Evolutionary conservation across 495 filamentous ascomycete genomes (phyloP).

Genomic region (Aeminium ludgeri): DNA sequence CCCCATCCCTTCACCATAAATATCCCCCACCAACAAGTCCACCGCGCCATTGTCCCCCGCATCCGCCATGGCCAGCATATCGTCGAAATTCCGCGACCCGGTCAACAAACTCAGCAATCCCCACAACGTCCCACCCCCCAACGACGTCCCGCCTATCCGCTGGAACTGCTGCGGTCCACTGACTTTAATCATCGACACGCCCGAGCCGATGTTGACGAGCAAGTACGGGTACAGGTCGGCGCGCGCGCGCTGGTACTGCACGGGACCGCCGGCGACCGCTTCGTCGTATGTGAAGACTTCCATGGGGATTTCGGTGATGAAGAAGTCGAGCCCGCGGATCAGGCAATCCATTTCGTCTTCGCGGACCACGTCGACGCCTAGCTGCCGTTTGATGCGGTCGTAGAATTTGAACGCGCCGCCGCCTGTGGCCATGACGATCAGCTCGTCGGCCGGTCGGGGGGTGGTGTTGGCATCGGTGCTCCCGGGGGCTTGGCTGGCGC

Average conservation of each 20-base stretch:
- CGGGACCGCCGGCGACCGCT: slow-evolving; percentile 69
- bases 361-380: slow-evolving; percentile 71
- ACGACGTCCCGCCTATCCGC: slow-evolving; percentile 83
- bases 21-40: slow-evolving; percentile 95
- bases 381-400: slow-evolving; percentile 61
- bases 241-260: slow-evolving; percentile 34
- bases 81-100: slow-evolving; percentile 78
- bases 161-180: slow-evolving; percentile 69
- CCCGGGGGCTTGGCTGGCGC: too few species aligned
- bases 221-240: slow-evolving; percentile 85
- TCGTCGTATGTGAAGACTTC: slow-evolving; percentile 97
- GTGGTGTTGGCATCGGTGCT: too few species aligned
- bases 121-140: slow-evolving; percentile 94
- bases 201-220: slow-evolving; percentile 96
- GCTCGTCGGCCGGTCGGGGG: too few species aligned
- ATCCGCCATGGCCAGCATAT: slow-evolving; percentile 90
- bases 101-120: slow-evolving; percentile 81
- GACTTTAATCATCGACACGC: slow-evolving; percentile 96
- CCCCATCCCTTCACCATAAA: slow-evolving; percentile 87
- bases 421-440: slow-evolving; percentile 87
- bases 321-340: slow-evolving; percentile 96
- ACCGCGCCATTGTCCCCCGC: slow-evolving; percentile 80
- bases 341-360: slow-evolving; percentile 99
- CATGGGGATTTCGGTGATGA: slow-evolving; percentile 89
- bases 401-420: slow-evolving; percentile 94